Evolutionary conservation across 441 rosid genomes (phyloP).

Genomic region (Macaranga tanarius): DNA sequence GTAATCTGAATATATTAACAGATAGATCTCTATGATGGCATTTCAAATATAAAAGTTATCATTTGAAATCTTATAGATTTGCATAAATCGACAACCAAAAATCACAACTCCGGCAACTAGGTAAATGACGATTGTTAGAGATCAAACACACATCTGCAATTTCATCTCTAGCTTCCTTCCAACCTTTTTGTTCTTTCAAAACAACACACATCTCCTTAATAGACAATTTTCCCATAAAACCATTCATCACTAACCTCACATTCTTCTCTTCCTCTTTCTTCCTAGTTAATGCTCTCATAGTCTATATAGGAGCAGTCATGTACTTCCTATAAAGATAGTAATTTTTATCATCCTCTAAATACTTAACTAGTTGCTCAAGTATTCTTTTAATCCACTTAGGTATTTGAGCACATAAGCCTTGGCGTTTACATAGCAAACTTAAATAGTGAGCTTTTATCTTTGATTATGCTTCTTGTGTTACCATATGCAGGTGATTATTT

Average conservation of each 20-base stretch:
- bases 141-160: conserved; percentile 52
- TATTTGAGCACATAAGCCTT: conserved; percentile 67
- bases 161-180: conserved; percentile 90
- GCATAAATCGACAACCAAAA: no score
- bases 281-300: conserved; percentile 57
- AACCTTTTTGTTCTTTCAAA: conserved; percentile 76
- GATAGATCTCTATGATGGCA: no score
- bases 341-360: conserved; percentile 65
- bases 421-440: conserved; percentile 68
- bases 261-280: conserved; percentile 48
- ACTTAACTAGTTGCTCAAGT: conserved; percentile 90
- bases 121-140: no score
- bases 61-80: no score
- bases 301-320: conserved; percentile 77
- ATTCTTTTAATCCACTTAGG: conserved; percentile 87
- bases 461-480: conserved; percentile 83
- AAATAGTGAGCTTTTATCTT: conserved; percentile 64
- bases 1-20: no score
- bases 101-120: no score
- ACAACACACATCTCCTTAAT: conserved; percentile 93
- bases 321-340: conserved; percentile 81
- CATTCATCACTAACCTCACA: conserved; percentile 67
- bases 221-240: conserved; percentile 68
- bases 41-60: no score
- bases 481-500: conserved; percentile 73